Conservation (phyloP, 345 rosid genomes). For the Kandelia obovata region DNA sequence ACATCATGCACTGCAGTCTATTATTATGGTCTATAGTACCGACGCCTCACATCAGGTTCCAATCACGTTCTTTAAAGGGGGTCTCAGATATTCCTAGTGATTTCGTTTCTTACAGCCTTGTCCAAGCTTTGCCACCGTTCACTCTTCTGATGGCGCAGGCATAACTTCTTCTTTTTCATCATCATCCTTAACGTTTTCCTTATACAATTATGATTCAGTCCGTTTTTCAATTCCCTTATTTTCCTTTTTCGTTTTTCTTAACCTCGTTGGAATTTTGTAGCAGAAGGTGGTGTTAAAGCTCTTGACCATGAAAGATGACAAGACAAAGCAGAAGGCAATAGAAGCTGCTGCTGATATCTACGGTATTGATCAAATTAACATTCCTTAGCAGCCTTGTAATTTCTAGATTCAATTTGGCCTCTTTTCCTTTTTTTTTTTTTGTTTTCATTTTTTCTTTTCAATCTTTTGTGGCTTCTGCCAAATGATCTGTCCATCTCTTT, state of each 20-base stretch:
- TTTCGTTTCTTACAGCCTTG: too few relatives aligned
- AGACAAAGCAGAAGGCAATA: conserved; percentile 83
- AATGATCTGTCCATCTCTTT: too few relatives aligned
- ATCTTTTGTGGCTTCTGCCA: neutral
- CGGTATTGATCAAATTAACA: conserved; percentile 32
- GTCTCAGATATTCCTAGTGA: too few relatives aligned
- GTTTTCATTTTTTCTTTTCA: neutral
- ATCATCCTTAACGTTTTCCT: neutral
- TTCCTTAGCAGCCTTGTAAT: too few relatives aligned
- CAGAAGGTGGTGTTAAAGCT: conserved; percentile 84
- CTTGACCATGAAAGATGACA: conserved; percentile 87
- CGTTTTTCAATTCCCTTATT: neutral
- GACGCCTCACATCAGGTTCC: too few relatives aligned
- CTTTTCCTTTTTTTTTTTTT: neutral
- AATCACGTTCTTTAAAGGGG: too few relatives aligned
- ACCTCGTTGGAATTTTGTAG: neutral
- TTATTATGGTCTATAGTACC: too few relatives aligned
- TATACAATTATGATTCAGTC: too few relatives aligned
- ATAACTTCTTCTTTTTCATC: neutral
- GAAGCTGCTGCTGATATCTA: conserved; percentile 86
- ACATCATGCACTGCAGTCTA: too few relatives aligned
- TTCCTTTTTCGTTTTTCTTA: neutral
- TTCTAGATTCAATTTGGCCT: too few relatives aligned
- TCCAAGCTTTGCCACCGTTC: neutral
- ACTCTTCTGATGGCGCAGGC: conserved; percentile 54